These are phyloP conservation scores for Coemansia sp. DNA, from an alignment of 192 early-diverging fungal genomes.

Conservation along the genomic window DNA sequence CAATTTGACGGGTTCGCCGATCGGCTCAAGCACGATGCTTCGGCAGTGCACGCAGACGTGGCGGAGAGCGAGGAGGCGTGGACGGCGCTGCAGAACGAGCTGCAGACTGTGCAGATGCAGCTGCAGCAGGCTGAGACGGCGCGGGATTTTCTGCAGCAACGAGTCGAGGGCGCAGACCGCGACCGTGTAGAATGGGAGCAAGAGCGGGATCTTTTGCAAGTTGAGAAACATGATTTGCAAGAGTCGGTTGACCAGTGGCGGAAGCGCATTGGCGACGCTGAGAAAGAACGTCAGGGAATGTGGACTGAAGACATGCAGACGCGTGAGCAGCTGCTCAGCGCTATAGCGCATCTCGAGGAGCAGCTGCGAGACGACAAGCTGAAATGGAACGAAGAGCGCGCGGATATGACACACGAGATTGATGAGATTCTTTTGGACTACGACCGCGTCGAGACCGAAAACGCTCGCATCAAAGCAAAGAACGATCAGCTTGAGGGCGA, in stretches of 20 bases:
- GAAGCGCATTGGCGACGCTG: slow-evolving; percentile 39
- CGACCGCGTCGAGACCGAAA: slow-evolving; percentile 23
- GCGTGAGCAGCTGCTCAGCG: slow-evolving; percentile 31
- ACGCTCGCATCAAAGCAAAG: slow-evolving; percentile 20
- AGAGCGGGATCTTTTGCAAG: slow-evolving; percentile 37
- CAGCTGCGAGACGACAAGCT: slow-evolving; percentile 10
- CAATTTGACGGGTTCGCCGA: slow-evolving; percentile 42
- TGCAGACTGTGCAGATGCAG: slow-evolving; percentile 19
- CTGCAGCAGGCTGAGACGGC: slow-evolving; percentile 22
- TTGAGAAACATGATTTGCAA: slow-evolving; percentile 32
- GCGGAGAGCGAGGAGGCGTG: slow-evolving; percentile 40
- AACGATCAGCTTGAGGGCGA: slow-evolving; percentile 24
- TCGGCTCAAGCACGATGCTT: slow-evolving; percentile 39
- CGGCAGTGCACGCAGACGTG: slow-evolving; percentile 35
- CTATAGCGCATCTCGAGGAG: slow-evolving; percentile 34
- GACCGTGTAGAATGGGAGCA: slow-evolving; percentile 40
- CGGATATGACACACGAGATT: slow-evolving; percentile 13
- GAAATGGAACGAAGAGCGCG: slow-evolving; percentile 3
- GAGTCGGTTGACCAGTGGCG: slow-evolving; percentile 35
- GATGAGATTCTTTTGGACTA: slow-evolving; percentile 10
- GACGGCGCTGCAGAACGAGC: slow-evolving; percentile 31
- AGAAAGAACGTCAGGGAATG: slow-evolving; percentile 41
- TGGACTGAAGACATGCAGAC: slow-evolving; percentile 42
- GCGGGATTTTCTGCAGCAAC: slow-evolving; percentile 25
- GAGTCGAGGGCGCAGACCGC: slow-evolving; percentile 20